Evolutionary conservation across 1,139 yeast species (phyloP).

Genomic region (Candida sp.): DNA sequence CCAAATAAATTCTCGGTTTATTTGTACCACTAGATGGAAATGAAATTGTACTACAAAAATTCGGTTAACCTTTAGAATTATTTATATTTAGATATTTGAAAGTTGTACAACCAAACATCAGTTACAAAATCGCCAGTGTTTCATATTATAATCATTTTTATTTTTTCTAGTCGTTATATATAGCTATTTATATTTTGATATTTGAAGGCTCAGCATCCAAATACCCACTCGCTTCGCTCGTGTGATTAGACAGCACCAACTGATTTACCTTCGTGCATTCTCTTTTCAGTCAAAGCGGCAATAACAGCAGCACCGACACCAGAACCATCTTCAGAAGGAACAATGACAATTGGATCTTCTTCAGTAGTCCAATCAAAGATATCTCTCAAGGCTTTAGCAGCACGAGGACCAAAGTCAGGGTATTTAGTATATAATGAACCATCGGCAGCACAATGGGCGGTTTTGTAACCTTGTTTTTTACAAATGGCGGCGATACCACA

Average conservation of each 20-base stretch:
- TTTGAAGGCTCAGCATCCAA: too few species aligned
- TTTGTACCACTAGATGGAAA: too few species aligned
- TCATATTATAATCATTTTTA: too few species aligned
- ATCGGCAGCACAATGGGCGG: conserved; percentile 94
- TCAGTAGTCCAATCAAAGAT: conserved; percentile 76
- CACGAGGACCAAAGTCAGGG: conserved; percentile 88
- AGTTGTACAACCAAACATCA: too few species aligned
- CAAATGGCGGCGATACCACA: conserved; percentile 97
- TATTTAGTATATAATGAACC: conserved; percentile 94
- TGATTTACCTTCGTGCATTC: conserved; percentile 67
- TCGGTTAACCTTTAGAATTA: too few species aligned
- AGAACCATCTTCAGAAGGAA: conserved; percentile 96
- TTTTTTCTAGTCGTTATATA: too few species aligned
- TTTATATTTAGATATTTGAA: too few species aligned
- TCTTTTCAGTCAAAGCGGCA: conserved; percentile 86
- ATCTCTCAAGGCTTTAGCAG: conserved; percentile 85
- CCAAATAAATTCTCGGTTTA: too few species aligned
- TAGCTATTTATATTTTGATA: too few species aligned
- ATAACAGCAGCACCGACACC: conserved; percentile 99
- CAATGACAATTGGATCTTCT: conserved; percentile 76
- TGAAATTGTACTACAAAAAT: too few species aligned
- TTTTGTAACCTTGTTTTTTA: conserved; percentile 73
- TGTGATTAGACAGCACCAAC: conserved; percentile 47
- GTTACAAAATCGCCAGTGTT: too few species aligned
- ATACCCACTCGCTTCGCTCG: too few species aligned